A percentile compares a stretch with the other conserved stretches of the same genome.
Conservation (phyloP, 345 rosid species). For the Salix exigua region DNA sequence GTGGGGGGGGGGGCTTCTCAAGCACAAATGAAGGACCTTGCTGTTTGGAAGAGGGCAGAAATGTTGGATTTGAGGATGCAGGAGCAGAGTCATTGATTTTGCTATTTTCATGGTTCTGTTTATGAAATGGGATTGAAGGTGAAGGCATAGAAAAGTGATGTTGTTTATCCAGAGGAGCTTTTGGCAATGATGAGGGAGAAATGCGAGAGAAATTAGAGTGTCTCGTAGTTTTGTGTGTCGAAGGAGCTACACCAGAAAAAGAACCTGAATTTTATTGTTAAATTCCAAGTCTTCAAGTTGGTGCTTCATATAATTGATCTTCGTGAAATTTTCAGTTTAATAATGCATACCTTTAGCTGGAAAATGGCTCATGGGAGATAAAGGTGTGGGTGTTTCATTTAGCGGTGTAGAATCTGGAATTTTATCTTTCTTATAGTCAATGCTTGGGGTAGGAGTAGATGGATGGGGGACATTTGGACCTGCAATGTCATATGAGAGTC, state of each 20-base stretch:
- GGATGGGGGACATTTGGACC: constrained; percentile 43
- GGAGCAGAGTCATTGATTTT: constrained; percentile 38
- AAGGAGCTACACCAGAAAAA: constrained; percentile 39
- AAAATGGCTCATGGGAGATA: constrained; percentile 31
- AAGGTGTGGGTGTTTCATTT: constrained; percentile 35
- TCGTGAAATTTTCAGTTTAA: not conserved
- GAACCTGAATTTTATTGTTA: constrained; percentile 16
- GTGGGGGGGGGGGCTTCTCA: constrained; percentile 3
- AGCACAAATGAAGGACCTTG: constrained; percentile 32
- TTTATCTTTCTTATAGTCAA: constrained; percentile 30
- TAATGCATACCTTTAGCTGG: constrained; percentile 44
- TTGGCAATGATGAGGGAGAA: constrained; percentile 30
- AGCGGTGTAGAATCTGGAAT: constrained; percentile 61
- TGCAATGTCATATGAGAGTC: constrained; percentile 26
- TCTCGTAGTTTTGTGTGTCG: constrained; percentile 13
- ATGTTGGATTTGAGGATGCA: constrained; percentile 33
- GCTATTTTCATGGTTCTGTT: constrained; percentile 37
- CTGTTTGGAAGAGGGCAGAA: constrained; percentile 43
- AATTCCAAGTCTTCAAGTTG: not conserved
- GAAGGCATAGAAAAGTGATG: constrained; percentile 33
- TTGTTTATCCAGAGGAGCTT: constrained; percentile 22
- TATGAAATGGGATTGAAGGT: constrained; percentile 42
- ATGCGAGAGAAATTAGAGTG: constrained; percentile 23
- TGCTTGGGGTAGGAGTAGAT: constrained; percentile 40
- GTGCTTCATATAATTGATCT: not conserved